These are phyloP conservation scores for Stereocaulon alpinum DNA, from an alignment of 495 filamentous ascomycete genomes.

Conservation along the genomic window DNA sequence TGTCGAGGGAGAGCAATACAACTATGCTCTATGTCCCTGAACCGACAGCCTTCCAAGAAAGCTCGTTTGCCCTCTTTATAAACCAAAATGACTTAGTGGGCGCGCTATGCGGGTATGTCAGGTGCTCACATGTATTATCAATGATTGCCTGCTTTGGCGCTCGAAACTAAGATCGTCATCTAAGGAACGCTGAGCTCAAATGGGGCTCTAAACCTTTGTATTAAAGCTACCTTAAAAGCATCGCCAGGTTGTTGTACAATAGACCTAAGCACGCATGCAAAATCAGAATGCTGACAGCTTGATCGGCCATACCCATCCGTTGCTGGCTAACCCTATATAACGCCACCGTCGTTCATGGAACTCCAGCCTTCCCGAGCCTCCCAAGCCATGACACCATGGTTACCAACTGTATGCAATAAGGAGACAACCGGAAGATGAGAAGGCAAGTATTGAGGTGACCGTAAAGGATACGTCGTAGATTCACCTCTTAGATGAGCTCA, in stretches of 20 bases:
- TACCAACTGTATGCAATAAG: background rate
- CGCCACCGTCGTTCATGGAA: background rate
- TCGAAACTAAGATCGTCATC: no score
- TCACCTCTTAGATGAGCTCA: constrained; percentile 27
- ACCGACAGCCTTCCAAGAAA: no score
- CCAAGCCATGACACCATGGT: background rate
- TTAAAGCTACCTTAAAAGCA: constrained; percentile 1
- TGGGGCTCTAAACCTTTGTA: background rate
- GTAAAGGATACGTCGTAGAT: background rate
- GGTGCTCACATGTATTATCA: no score
- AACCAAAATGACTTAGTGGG: no score
- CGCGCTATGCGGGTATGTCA: no score
- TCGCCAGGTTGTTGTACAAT: background rate
- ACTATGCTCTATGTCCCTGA: no score
- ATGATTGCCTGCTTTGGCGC: no score
- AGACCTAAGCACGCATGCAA: background rate
- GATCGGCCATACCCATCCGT: background rate
- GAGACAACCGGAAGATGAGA: background rate
- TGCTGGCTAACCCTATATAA: background rate
- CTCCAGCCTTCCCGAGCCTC: background rate
- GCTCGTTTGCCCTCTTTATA: no score
- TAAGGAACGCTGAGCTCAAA: no score
- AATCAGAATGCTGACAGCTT: background rate
- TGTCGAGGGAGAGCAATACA: no score
- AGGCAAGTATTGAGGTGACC: background rate